A percentile compares a stretch with the other conserved stretches of the same genome.
Conservation (phyloP, 768 basidiomycete species). For the Suillus placidus region DNA sequence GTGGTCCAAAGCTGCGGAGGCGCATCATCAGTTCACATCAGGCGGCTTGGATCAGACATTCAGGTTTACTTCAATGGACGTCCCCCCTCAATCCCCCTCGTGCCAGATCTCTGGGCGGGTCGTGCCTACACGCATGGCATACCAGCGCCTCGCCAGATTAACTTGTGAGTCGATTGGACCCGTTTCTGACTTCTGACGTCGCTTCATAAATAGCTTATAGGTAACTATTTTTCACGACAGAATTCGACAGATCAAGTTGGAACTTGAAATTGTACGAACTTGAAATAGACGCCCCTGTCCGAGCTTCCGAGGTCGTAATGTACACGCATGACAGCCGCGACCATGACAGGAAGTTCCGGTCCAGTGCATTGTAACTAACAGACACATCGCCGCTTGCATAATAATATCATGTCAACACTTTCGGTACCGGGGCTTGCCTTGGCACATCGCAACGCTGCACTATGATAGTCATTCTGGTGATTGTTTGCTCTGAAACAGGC, state of each 20-base stretch:
- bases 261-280: background rate
- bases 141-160: background rate
- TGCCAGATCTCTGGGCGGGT: background rate
- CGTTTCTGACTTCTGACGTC: background rate
- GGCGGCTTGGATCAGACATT: too few species aligned
- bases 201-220: background rate
- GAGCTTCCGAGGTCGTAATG: too few species aligned
- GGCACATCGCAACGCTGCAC: background rate
- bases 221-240: background rate
- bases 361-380: background rate
- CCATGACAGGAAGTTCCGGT: background rate
- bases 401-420: background rate
- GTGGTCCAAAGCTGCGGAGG: too few species aligned
- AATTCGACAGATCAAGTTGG: background rate
- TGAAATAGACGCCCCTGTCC: background rate
- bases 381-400: background rate
- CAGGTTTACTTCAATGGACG: background rate
- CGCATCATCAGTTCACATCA: too few species aligned
- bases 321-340: background rate
- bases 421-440: background rate
- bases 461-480: background rate
- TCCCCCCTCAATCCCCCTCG: background rate
- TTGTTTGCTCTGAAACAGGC: background rate
- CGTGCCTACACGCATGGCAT: background rate
- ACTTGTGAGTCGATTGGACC: background rate